phyloP scores from a whole-genome alignment of 257 asterid genomes.

The Gentiana dahurica region DNA sequence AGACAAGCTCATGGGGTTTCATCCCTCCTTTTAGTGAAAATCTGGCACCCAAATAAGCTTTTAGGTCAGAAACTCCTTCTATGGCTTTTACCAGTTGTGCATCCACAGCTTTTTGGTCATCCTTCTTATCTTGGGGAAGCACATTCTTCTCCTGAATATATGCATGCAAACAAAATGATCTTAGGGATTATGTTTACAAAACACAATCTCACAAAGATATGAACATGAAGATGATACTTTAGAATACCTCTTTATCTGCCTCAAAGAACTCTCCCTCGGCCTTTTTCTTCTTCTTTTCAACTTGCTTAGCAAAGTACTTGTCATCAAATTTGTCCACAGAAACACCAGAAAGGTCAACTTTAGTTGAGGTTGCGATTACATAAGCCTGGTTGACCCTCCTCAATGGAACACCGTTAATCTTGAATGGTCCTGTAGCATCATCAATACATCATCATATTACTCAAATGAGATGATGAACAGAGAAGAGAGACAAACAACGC shows the following conservation, averaged over 20 bases:
- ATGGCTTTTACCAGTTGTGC: conserved; percentile 5
- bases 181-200: background rate
- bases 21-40: background rate
- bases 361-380: conserved; percentile 58
- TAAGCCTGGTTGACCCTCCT: conserved; percentile 62
- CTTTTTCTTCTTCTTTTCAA: conserved; percentile 43
- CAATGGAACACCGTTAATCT: conserved; percentile 61
- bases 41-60: conserved; percentile 3
- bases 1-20: conserved; percentile 5
- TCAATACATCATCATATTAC: background rate
- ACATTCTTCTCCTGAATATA: conserved; percentile 27
- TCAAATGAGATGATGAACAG: background rate
- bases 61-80: conserved; percentile 2
- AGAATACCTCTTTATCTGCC: conserved; percentile 33
- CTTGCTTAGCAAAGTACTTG: conserved; percentile 51
- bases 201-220: no score
- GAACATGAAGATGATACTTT: background rate
- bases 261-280: conserved; percentile 51
- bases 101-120: conserved; percentile 7
- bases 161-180: no score
- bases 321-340: conserved; percentile 44
- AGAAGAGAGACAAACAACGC: no score
- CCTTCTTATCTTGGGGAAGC: conserved; percentile 46
- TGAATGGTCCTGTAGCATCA: conserved; percentile 37
- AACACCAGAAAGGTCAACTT: conserved; percentile 41